phyloP scores from a whole-genome alignment of 306 rosid species.

The Vigna unguiculata region DNA sequence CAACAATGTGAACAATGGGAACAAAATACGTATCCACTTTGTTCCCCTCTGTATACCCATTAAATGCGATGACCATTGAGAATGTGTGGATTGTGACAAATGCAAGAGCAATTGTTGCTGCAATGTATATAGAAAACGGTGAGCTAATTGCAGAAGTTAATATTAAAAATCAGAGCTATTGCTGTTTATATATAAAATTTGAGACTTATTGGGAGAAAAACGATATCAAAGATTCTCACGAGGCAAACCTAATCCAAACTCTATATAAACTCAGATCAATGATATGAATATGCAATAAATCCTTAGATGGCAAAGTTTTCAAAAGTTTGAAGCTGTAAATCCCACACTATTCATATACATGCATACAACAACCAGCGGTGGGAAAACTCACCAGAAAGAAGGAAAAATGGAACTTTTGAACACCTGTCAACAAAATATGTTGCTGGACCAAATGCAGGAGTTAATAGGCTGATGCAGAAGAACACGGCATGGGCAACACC shows the following conservation, averaged over 20 bases:
- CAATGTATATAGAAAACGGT: conserved; percentile 44
- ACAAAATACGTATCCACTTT: conserved; percentile 81
- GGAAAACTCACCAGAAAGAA: conserved; percentile 78
- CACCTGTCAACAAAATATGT: conserved; percentile 80
- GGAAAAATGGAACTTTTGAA: conserved; percentile 86
- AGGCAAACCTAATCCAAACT: not conserved
- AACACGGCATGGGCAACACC: conserved; percentile 97
- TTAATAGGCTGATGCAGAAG: conserved; percentile 92
- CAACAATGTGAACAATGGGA: conserved; percentile 75
- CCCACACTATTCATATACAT: not conserved
- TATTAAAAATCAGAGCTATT: conserved; percentile 28
- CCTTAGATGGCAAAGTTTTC: conserved; percentile 5
- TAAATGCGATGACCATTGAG: conserved; percentile 96
- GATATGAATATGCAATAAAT: conserved; percentile 23
- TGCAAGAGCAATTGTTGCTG: conserved; percentile 91
- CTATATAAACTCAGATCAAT: conserved; percentile 18
- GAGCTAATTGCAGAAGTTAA: conserved; percentile 22
- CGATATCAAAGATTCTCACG: conserved; percentile 22
- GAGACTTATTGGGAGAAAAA: not conserved
- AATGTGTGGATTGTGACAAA: conserved; percentile 93
- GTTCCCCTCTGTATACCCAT: conserved; percentile 84
- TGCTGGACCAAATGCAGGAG: conserved; percentile 97
- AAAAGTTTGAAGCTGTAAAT: conserved; percentile 31
- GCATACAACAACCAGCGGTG: conserved; percentile 28
- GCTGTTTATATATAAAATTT: conserved; percentile 12